Base-by-base conservation (phyloP, 2,329 filamentous ascomycete species). In the Karstenula rhodostoma region DNA sequence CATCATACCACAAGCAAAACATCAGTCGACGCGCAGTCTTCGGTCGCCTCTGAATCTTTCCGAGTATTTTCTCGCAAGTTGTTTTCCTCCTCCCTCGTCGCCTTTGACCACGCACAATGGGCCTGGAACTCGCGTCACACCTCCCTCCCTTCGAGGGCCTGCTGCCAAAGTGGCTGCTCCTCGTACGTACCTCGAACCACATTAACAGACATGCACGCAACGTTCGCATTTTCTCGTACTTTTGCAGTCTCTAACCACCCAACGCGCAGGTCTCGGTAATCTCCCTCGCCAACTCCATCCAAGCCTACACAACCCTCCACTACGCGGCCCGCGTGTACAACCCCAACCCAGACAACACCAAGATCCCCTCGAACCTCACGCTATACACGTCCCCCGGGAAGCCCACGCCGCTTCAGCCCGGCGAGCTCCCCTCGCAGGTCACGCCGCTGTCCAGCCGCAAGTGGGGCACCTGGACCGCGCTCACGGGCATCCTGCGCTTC, bases 321-420 rank as follows among this genome's bases (percentile, higher is more conserved):
- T 96, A 92, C 81, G 93, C 93, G 8, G 88, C 89, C n/a, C 90
- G 92, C 77, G 87, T 98, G 73, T 99, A 98, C 83, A 87, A 90
- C 68, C 88, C 88, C 78, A 86, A 80, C 60, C 77, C 42, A 73
- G 78, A 33, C 77, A 86, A 12, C 55, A 50, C 59, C 62, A 50
- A 66, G 78, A 77, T 10, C 78, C 76, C 12, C 79, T 73, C 58
- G 77, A 23, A 67, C n/a, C 49, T 54, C 48, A 81, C 55, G 71
- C 74, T 48, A 73, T 97, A 86, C 79, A 85, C 78, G 61, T 77
- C 15, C 75, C 77, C 40, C 77, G 85, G 9, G 40, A 50, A 37
- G 4, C 44, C 51, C 57, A 33, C 43, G n/a, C 57, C 51, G 17
- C 35, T 54, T 0, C 27, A 23, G 13, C 27, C 47, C 17, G 44